Base-by-base conservation (phyloP, 495 filamentous ascomycete genomes). In the Aeminium ludgeri region DNA sequence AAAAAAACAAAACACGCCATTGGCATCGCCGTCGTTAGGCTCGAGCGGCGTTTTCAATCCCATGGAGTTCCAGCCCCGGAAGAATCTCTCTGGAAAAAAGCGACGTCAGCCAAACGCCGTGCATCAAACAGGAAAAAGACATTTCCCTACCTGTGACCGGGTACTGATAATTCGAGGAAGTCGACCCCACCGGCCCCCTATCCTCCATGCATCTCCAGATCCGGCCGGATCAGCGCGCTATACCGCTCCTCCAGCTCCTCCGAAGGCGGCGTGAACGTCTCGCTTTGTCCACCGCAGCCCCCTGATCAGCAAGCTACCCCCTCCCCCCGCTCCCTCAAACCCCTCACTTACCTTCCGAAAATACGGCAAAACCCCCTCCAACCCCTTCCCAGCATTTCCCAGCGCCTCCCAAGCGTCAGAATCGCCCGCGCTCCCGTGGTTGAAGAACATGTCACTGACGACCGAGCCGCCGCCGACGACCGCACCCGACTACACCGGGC, bases 31-130 rank as follows among this genome's bases (percentile, higher is more conserved):
- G 18, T 58, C 61, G 30, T 66, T 65, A 1, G 59, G 56, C 31
- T 74, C 68, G 36, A 55, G 49, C 8, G 59, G 58, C 10, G 58
- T 51, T 0, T 65, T 59, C 25, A 74, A 55, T 15, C 69, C 71
- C 4, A 75, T 57, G 40, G 62, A 44, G 36, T 65, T 64, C 48
- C 70, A 40, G 7, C 59, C 70, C 11, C 53, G 46, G 41, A 73
- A 64, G 45, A 72, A 73, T 46, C 67, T 63, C 30, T 56, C 70
- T 73, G 49, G 7, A 20, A 32, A 4, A 17, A 10, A 23, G 13
- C 11, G 20, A 40, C 36, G 20, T 39, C 32, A 15, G 13, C 30
- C 15, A 18, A 18, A 5, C 7, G 10, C 15, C n/a, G n/a, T n/a
- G 12, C 18, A 11, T 10, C 36, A 16, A 12, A 25, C 41, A 10